phyloP scores from a whole-genome alignment of 192 early-diverging fungal species.

The Backusella macrospora region DNA sequence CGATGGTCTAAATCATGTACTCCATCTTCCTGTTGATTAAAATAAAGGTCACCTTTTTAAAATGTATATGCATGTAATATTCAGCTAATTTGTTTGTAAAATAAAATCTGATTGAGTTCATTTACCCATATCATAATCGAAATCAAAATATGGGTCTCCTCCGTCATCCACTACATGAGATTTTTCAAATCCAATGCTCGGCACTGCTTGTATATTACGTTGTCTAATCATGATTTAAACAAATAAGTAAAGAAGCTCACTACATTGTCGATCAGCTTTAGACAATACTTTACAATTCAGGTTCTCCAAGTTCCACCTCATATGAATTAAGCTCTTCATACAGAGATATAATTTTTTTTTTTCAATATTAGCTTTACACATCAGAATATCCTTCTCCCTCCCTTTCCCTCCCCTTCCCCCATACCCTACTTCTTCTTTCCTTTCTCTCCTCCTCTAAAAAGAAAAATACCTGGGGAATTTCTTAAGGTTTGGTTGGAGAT shows the following conservation, averaged over 20 bases:
- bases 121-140: background rate
- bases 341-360: background rate
- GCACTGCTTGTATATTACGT: background rate
- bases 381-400: background rate
- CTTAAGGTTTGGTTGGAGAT: background rate
- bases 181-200: background rate
- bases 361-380: background rate
- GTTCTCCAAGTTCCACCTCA: background rate
- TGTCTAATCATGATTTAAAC: background rate
- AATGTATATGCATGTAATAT: background rate
- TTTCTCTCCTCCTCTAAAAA: no score
- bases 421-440: no score
- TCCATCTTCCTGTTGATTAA: background rate
- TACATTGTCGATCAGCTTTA: background rate
- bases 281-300: background rate
- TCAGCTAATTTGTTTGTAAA: background rate
- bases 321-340: background rate
- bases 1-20: background rate
- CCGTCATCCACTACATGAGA: background rate
- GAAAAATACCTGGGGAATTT: background rate
- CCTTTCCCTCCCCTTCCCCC: background rate
- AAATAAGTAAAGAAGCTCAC: background rate
- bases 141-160: background rate
- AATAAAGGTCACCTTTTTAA: slow-evolving; percentile 3
- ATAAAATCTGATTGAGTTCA: background rate